A percentile compares a stretch with the other conserved stretches of the same genome.
phyloP scores from a whole-genome alignment of 75 land plant genomes.

The Cunninghamia lanceolata region DNA sequence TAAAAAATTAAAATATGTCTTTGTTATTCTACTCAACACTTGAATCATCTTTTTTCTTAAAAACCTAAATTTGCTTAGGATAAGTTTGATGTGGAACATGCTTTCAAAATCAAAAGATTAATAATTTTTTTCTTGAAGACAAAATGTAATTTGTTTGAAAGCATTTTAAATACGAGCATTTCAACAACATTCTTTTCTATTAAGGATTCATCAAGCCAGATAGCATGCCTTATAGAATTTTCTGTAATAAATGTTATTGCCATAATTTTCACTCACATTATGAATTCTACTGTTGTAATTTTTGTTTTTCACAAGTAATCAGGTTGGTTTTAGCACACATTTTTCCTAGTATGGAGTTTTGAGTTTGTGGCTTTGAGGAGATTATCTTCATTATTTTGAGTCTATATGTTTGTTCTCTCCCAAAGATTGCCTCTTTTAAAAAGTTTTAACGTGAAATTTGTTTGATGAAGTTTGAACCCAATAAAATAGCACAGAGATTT shows the following conservation, averaged over 20 bases:
- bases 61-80: background rate
- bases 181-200: background rate
- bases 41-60: background rate
- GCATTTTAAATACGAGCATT: background rate
- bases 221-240: background rate
- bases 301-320: background rate
- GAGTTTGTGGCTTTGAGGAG: background rate
- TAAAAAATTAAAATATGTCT: background rate
- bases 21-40: background rate
- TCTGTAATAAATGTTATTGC: background rate
- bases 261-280: background rate
- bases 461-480: background rate
- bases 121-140: background rate
- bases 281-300: background rate
- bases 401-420: background rate
- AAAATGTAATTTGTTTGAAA: background rate
- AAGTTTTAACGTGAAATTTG: background rate
- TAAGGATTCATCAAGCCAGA: background rate
- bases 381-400: background rate
- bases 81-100: background rate
- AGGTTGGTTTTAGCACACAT: background rate
- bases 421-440: background rate
- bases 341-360: background rate
- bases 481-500: background rate
- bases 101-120: background rate